Conservation (phyloP, 306 rosid genomes). For the Geum urbanum region DNA sequence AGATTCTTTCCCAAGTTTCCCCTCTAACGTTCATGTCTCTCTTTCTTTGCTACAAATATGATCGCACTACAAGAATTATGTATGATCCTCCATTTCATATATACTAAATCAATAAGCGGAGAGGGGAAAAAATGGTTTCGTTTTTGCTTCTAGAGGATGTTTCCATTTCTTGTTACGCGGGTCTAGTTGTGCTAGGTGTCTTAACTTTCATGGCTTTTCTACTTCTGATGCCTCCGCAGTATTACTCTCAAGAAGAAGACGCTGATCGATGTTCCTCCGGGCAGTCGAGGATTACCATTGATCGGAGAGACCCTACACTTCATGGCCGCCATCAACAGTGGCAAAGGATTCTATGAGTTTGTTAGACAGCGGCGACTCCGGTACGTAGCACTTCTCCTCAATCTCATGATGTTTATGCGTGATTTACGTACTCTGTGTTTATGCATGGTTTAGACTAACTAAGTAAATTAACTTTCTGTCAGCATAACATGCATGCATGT, state of each 20-base stretch:
- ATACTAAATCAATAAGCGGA: not conserved
- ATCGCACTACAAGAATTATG: not conserved
- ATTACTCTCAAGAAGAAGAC: slow-evolving; percentile 17
- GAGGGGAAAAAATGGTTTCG: slow-evolving; percentile 33
- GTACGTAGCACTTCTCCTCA: slow-evolving; percentile 38
- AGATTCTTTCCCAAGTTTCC: not conserved
- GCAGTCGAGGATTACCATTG: slow-evolving; percentile 60
- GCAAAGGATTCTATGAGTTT: slow-evolving; percentile 69
- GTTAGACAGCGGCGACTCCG: slow-evolving; percentile 59
- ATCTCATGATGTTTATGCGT: no score
- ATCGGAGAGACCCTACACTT: slow-evolving; percentile 80
- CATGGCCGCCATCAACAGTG: slow-evolving; percentile 75
- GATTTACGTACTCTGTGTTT: no score
- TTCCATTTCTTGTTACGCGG: slow-evolving; percentile 14
- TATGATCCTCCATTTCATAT: not conserved
- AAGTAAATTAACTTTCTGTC: not conserved
- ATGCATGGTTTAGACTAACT: no score
- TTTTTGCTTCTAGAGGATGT: slow-evolving; percentile 20
- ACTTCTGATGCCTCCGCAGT: slow-evolving; percentile 14
- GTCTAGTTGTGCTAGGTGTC: slow-evolving; percentile 15
- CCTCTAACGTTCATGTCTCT: not conserved
- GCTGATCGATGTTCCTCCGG: slow-evolving; percentile 63
- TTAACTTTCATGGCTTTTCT: slow-evolving; percentile 21
- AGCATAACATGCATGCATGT: not conserved
- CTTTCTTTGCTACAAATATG: not conserved